phyloP scores from a whole-genome alignment of 1,284 basidiomycete species.

The Pulchroboletus neoregius region DNA sequence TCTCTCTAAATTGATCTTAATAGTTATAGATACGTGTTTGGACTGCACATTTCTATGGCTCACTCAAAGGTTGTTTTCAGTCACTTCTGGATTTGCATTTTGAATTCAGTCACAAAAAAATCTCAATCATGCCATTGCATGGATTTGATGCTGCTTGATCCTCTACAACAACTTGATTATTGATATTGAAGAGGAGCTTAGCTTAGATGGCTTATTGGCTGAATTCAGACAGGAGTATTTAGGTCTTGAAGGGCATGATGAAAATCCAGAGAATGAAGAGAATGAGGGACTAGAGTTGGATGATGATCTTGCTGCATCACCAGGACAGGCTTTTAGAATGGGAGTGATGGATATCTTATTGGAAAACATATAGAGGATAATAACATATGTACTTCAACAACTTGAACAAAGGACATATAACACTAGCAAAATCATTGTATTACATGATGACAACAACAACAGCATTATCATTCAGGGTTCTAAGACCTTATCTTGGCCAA shows the following conservation, averaged over 20 bases:
- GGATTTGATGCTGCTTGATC: not conserved
- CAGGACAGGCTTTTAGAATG: too few species aligned
- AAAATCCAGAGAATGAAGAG: not conserved
- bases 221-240: not conserved
- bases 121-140: not conserved
- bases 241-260: not conserved
- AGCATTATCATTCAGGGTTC: too few species aligned
- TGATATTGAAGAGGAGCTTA: not conserved
- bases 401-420: too few species aligned
- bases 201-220: not conserved
- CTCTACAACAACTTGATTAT: conserved; percentile 1
- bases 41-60: not conserved
- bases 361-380: too few species aligned
- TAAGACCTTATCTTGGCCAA: too few species aligned
- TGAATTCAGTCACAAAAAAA: not conserved
- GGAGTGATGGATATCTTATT: too few species aligned
- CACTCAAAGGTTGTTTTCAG: not conserved
- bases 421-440: too few species aligned
- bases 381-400: too few species aligned
- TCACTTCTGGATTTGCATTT: not conserved
- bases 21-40: not conserved
- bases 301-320: not conserved
- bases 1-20: not conserved
- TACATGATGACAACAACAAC: too few species aligned
- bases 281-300: not conserved